phyloP scores from a whole-genome alignment of 108 stramenopile species.

The Cyclostephanos tholiformis region DNA sequence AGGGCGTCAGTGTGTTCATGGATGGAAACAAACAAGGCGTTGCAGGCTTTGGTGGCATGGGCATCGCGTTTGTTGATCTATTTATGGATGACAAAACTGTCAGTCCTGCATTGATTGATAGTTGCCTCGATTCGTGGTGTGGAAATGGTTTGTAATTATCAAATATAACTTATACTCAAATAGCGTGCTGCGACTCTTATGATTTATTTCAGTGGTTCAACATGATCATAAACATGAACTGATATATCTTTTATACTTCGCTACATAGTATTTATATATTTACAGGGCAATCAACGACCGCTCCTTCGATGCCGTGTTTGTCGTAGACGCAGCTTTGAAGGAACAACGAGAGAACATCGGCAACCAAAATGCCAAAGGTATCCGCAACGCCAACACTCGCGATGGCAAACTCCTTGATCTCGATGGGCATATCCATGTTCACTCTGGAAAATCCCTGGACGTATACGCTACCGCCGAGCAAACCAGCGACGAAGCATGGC shows the following conservation, averaged over 20 bases:
- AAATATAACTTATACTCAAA: not conserved
- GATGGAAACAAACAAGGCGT: constrained; percentile 31
- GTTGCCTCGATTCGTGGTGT: constrained; percentile 42
- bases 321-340: constrained; percentile 79
- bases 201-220: not conserved
- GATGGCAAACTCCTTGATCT: constrained; percentile 71
- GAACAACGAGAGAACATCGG: constrained; percentile 70
- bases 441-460: constrained; percentile 75
- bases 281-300: constrained; percentile 60
- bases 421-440: constrained; percentile 54
- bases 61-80: constrained; percentile 30
- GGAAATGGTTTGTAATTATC: constrained; percentile 11
- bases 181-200: not conserved
- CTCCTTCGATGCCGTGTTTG: constrained; percentile 63
- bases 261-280: constrained; percentile 1
- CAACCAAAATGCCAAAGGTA: constrained; percentile 63
- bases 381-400: constrained; percentile 71
- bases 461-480: constrained; percentile 84
- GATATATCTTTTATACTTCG: not conserved
- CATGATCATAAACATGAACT: not conserved
- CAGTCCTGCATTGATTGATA: constrained; percentile 39
- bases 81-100: constrained; percentile 48
- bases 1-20: constrained; percentile 42
- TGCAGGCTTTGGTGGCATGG: constrained; percentile 22
- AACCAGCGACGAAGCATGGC: constrained; percentile 65